Evolutionary conservation across 257 asterid genomes (phyloP), one percentile per base, ranked within the genome.

Genomic region (Cinchona pubescens): DNA sequence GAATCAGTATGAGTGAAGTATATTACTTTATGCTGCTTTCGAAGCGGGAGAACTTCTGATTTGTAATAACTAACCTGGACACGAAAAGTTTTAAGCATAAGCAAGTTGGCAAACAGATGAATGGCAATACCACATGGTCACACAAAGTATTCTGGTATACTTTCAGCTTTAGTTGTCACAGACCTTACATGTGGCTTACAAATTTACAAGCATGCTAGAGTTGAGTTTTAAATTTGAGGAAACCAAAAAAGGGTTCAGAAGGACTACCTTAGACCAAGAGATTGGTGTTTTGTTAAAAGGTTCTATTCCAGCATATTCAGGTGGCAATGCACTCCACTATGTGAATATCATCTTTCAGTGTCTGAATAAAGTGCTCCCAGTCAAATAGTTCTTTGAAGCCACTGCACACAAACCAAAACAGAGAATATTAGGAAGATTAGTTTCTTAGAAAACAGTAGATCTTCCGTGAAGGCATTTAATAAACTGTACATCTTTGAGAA

Each of bases 381-480:
- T 95, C 92, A 78, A 95, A 95, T 27, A 95, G 85, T 88, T 95
- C 99, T 85, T 92, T 88, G 78, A 95, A 95, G 87, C 96, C 98
- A 84, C 99, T 95, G 90, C 79, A 82, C 51, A 66, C 4, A 16
- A 15, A 32, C 48, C 58, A 67, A 9, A 79, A 38, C 35, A 62
- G 37, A 42, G 42, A 63, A 72, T 3, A 23, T 62, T 58, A 67
- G 59, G 16, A 60, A 75, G 14, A 79, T 69, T 75, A 59, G 71
- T 74, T 21, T 43, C 6, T 21, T 42, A 49, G 27, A 56, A n/a
- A 62, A 69, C 23, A 16, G 49, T 19, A 42, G 15, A 60, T 45
- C 7, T 77, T 66, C 75, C 12, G 27, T 48, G 34, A 23, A n/a
- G 32, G 29, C 62, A 29, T 18, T 70, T 8, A 30, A 40, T 23